Evolutionary conservation across 2,329 filamentous ascomycete genomes (phyloP).

Genomic region (Diaporthe sp.): DNA sequence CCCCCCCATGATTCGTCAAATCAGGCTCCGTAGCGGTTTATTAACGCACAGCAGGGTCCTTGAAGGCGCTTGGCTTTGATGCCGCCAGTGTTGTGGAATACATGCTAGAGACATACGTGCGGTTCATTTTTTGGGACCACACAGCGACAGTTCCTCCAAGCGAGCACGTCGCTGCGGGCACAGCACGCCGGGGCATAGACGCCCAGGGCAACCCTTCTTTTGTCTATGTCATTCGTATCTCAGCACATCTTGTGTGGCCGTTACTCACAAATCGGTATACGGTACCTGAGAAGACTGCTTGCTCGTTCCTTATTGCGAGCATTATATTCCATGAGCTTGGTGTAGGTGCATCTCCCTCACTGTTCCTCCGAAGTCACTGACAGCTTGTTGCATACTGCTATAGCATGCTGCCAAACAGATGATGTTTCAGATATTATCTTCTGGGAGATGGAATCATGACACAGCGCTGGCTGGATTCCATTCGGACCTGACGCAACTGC

Average conservation of each 20-base stretch:
- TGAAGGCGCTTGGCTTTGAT: neutral
- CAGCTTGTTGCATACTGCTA: neutral
- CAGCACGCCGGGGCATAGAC: neutral
- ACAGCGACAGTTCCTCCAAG: neutral
- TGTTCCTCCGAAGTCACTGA: neutral
- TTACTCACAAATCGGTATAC: neutral
- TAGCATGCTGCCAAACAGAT: neutral
- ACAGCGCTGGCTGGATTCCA: neutral
- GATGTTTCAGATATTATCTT: neutral
- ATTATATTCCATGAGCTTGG: neutral
- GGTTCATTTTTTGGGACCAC: neutral
- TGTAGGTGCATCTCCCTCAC: neutral
- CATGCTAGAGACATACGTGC: neutral
- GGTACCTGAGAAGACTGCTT: neutral
- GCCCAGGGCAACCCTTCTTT: neutral
- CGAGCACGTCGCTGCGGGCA: neutral
- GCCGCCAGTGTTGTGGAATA: neutral
- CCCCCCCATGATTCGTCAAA: no score
- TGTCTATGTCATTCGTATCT: neutral
- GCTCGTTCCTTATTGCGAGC: neutral
- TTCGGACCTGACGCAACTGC: neutral
- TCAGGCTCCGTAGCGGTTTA: neutral
- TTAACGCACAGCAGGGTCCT: neutral
- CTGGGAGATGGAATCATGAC: neutral
- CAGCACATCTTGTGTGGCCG: neutral